Percentiles rank a stretch among this genome's conserved stretches.
These are phyloP conservation scores for Coemansia sp. DNA, from an alignment of 371 early-diverging fungal species.

Conservation along the genomic window DNA sequence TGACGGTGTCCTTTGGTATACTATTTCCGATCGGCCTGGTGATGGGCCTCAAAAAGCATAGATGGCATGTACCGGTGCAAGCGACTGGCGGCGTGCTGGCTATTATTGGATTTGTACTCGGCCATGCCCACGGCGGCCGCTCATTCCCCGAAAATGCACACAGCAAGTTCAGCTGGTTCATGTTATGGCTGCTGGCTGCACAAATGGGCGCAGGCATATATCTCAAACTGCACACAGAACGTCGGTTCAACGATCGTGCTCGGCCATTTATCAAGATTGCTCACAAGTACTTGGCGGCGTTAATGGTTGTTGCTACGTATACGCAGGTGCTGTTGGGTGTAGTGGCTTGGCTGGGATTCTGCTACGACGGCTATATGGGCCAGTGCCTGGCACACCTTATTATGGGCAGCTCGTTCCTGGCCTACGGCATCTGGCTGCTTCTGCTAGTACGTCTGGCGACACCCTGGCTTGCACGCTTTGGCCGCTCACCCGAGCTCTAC, in stretches of 20 bases:
- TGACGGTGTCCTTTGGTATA: constrained; percentile 50
- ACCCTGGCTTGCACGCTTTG: constrained; percentile 59
- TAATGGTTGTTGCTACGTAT: constrained; percentile 60
- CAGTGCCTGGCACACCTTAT: constrained; percentile 71
- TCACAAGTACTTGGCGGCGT: constrained; percentile 59
- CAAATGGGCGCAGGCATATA: constrained; percentile 60
- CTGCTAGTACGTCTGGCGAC: constrained; percentile 59
- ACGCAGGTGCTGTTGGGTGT: constrained; percentile 66
- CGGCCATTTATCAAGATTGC: constrained; percentile 54
- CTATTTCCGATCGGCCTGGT: constrained; percentile 60
- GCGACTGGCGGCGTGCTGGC: constrained; percentile 55
- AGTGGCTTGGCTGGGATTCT: constrained; percentile 63
- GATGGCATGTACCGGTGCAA: constrained; percentile 68
- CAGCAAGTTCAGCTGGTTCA: constrained; percentile 61
- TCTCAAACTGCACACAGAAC: constrained; percentile 61
- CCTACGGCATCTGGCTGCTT: constrained; percentile 62
- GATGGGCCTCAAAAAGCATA: constrained; percentile 58
- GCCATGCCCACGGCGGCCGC: constrained; percentile 62
- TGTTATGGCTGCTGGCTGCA: constrained; percentile 56
- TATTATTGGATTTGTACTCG: constrained; percentile 59
- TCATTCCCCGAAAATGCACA: constrained; percentile 67
- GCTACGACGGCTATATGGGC: constrained; percentile 60
- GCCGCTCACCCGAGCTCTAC: constrained; percentile 68
- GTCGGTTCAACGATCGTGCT: constrained; percentile 56
- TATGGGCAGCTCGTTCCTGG: constrained; percentile 71